phyloP scores from a whole-genome alignment of 2,329 filamentous ascomycete genomes.

The Fusarium subtropicale region DNA sequence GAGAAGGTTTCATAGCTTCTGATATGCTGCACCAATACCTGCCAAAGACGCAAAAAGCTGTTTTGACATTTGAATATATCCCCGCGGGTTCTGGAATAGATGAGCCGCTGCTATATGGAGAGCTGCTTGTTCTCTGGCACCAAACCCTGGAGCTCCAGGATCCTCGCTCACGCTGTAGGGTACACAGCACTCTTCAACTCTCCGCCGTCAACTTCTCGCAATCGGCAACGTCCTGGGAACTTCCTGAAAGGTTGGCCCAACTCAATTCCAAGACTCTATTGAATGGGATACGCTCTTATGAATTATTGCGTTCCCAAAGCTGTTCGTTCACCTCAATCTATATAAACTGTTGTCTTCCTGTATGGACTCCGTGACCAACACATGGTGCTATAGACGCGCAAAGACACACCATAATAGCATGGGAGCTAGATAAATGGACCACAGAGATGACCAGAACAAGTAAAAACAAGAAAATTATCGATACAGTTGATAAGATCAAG shows the following conservation, averaged over 20 bases:
- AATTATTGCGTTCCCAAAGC: not conserved
- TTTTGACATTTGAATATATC: not conserved
- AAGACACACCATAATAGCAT: not conserved
- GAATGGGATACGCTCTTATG: not conserved
- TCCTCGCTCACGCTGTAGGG: not conserved
- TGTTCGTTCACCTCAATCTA: not conserved
- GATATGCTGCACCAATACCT: not conserved
- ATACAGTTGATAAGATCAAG: not conserved
- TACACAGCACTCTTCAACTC: not conserved
- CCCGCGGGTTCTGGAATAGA: not conserved
- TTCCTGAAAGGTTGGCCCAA: not conserved
- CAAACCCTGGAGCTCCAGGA: not conserved
- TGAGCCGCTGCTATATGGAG: too few relatives aligned
- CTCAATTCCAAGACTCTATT: not conserved
- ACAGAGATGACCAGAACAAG: too few relatives aligned
- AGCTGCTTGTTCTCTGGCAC: not conserved
- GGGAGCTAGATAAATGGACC: rapidly evolving
- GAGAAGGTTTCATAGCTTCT: not conserved
- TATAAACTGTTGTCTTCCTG: too few relatives aligned
- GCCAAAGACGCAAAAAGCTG: not conserved
- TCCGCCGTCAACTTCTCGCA: not conserved
- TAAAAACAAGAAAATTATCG: not conserved
- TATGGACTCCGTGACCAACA: not conserved
- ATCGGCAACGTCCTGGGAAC: not conserved
- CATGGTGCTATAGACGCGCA: too few relatives aligned